Conservation (phyloP, 2,329 filamentous ascomycete species). For the Cladophialophora carrionii region DNA sequence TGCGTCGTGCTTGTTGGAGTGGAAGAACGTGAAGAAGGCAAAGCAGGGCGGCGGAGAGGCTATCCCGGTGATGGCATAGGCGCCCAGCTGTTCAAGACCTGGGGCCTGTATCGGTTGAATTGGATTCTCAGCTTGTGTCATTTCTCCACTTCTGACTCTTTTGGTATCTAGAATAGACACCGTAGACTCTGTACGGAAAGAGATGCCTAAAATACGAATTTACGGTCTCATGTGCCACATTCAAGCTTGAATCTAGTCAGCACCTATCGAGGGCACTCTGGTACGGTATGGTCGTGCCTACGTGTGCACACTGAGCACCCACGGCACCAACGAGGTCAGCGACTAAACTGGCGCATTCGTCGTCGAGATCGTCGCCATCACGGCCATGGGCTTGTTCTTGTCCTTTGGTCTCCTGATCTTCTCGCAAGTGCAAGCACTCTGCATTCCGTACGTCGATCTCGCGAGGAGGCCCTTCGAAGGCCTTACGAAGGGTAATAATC, state of each 20-base stretch:
- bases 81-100: no score
- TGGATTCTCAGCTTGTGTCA: background rate
- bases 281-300: background rate
- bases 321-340: background rate
- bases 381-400: no score
- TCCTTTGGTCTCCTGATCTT: background rate
- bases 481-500: slow-evolving; percentile 15
- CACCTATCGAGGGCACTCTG: no score
- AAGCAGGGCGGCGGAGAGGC: slow-evolving; percentile 7
- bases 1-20: slow-evolving; percentile 33
- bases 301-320: background rate
- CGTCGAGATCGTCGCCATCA: background rate
- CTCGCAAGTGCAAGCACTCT: background rate
- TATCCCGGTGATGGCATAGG: slow-evolving; percentile 19
- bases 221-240: no score
- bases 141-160: background rate
- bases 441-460: background rate
- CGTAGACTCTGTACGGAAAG: no score
- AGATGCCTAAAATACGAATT: no score
- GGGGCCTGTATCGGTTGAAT: background rate
- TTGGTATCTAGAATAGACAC: no score
- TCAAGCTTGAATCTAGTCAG: no score
- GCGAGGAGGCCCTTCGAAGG: background rate
- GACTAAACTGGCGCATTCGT: background rate
- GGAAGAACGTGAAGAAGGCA: slow-evolving; percentile 36